Evolutionary conservation across 306 rosid species (phyloP).

Genomic region (Quercus glauca): DNA sequence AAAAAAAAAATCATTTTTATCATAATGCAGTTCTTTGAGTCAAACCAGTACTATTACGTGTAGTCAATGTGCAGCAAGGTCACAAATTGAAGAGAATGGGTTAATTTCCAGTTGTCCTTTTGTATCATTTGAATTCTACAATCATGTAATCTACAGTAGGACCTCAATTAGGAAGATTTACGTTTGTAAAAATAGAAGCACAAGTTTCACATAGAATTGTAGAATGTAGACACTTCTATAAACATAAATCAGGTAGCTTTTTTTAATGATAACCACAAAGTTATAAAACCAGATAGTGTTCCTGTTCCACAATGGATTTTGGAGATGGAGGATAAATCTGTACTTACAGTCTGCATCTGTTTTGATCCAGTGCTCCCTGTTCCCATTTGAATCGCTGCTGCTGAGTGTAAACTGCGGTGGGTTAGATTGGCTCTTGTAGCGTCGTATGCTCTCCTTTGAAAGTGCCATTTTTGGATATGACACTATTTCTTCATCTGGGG

Average conservation of each 20-base stretch:
- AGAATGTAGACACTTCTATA: not conserved
- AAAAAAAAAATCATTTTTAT: not conserved
- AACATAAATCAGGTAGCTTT: not conserved
- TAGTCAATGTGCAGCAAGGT: no score
- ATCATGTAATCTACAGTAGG: no score
- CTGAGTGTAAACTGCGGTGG: constrained; percentile 41
- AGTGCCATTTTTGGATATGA: constrained; percentile 39
- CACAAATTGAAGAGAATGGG: no score
- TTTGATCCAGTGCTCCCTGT: constrained; percentile 84
- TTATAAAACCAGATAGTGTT: not conserved
- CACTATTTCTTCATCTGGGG: constrained; percentile 53
- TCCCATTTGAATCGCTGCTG: constrained; percentile 54
- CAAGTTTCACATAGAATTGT: not conserved
- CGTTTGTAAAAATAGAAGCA: not conserved
- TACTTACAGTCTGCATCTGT: constrained; percentile 92
- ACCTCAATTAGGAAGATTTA: no score
- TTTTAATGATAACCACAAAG: not conserved
- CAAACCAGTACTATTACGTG: no score
- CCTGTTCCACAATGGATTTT: not conserved
- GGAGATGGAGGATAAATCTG: not conserved
- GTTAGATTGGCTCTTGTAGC: constrained; percentile 48
- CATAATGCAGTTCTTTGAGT: not conserved
- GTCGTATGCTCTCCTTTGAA: constrained; percentile 44
- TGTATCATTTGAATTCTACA: no score
- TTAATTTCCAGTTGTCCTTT: no score